phyloP scores from a whole-genome alignment of 208 protist species.

The Acanthamoeba divionensis region DNA sequence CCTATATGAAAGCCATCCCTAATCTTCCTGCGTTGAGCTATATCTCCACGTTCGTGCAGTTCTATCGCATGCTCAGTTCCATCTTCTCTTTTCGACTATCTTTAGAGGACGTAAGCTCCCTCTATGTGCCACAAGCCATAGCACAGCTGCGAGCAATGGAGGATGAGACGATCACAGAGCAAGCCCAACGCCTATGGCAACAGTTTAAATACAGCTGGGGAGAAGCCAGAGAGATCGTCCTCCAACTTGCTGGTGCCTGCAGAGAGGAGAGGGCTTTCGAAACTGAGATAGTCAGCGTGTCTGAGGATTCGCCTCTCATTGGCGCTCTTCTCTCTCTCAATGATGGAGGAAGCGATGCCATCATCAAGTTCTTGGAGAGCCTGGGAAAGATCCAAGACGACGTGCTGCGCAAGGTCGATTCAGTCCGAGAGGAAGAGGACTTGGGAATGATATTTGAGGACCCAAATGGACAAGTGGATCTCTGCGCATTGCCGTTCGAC shows the following conservation, averaged over 20 bases:
- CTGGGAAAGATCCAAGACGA: not conserved
- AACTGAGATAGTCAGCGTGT: not conserved
- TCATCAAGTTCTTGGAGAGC: not conserved
- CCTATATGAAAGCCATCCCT: not conserved
- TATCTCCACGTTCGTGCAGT: not conserved
- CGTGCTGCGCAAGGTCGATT: not conserved
- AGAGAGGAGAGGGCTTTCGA: not conserved
- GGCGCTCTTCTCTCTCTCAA: not conserved
- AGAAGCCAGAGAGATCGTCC: not conserved
- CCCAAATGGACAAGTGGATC: not conserved
- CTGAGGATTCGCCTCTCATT: not conserved
- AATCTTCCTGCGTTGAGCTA: not conserved
- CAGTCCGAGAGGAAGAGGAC: not conserved
- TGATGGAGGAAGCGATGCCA: not conserved
- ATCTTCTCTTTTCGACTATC: not conserved
- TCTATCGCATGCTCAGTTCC: not conserved
- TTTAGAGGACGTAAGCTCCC: not conserved
- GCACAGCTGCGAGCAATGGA: not conserved
- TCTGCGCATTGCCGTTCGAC: not conserved
- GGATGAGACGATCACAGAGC: not conserved
- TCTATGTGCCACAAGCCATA: not conserved
- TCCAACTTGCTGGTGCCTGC: not conserved
- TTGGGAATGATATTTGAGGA: not conserved
- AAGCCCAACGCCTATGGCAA: not conserved
- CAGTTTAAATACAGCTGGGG: not conserved